Base-by-base conservation (phyloP, 1,284 basidiomycete species). In the Microbotryum intermedium region DNA sequence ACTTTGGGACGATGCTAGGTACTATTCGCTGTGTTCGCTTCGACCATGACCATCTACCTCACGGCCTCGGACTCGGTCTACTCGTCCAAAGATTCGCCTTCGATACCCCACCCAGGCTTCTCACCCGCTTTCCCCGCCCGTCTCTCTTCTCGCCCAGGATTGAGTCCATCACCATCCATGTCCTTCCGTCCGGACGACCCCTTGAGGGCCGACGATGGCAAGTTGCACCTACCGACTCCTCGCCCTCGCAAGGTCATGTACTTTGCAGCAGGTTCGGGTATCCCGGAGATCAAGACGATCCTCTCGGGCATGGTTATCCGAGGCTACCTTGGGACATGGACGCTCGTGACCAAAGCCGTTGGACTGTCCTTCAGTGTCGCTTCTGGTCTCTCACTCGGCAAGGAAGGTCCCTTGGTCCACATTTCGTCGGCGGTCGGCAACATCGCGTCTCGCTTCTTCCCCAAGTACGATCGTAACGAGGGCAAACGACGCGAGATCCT, bases 211-310 rank as follows among this genome's bases (percentile, higher is more conserved):
- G 23, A 43, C 21, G 52, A 49, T n/a, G 51, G 39, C 11, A 45
- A 55, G 23, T 6, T 25, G 23, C n/a, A 25, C 25, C 34, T 45
- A n/a, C 55, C 29, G 4, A 23, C 16, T 23, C 55, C 69, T 43
- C 65, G 65, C 2, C 70, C 73, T 5, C 81, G 90, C 52, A 84
- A 85, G 67, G 81, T 87, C 48, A 79, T 91, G 75, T 92, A 87
- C 76, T 93, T 91, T 73, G 94, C 93, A 16, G 90, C 90, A 29
- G 94, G 94, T 16, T 91, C 88, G 71, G 94, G 94, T 64, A 94
- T 97, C 59, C 92, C 93, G 0, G 94, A 97, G 75, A 87, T 97
- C 74, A 98, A 97, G 76, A 93, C 91, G 1, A 95, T 97, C 60
- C 79, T 98, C 44, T 92, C 89, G 55, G 90, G 90, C 21, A 97